Conservation (phyloP, 345 rosid species). For the Anacardium occidentale region DNA sequence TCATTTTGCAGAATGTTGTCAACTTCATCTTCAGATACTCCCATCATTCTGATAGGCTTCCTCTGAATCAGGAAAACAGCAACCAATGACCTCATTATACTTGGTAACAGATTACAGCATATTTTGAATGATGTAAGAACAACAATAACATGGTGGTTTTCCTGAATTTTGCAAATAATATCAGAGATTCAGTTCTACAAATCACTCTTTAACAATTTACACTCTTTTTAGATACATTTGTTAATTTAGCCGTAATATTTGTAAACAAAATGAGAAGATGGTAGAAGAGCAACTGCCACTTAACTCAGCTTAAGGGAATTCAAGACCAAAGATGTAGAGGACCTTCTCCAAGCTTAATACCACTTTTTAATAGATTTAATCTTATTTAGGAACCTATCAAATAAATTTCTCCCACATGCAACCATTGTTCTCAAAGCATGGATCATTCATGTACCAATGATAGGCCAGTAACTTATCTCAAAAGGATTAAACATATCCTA, state of each 20-base stretch:
- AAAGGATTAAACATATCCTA: not conserved
- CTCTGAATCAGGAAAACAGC: conserved; percentile 43
- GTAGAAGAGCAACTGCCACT: not conserved
- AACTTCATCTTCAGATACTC: conserved; percentile 73
- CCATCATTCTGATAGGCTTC: conserved; percentile 87
- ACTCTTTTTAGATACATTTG: not conserved
- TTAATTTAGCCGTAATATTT: not conserved
- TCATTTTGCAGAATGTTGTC: conserved; percentile 49
- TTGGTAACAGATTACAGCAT: not conserved
- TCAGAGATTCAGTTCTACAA: not conserved
- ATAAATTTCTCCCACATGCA: too few relatives aligned
- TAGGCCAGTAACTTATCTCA: too few relatives aligned
- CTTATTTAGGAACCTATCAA: too few relatives aligned
- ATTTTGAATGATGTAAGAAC: not conserved
- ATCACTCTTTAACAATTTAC: not conserved
- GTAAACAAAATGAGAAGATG: not conserved
- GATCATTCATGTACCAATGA: too few relatives aligned
- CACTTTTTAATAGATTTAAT: too few relatives aligned
- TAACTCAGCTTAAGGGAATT: not conserved
- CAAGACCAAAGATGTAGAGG: too few relatives aligned
- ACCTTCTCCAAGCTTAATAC: too few relatives aligned
- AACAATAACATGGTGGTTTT: not conserved
- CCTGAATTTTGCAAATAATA: not conserved
- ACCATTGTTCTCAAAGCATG: too few relatives aligned
- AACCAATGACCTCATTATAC: conserved; percentile 11